Evolutionary conservation across 2,329 filamentous ascomycete species (phyloP).

Genomic region (Xylariaceae sp.): DNA sequence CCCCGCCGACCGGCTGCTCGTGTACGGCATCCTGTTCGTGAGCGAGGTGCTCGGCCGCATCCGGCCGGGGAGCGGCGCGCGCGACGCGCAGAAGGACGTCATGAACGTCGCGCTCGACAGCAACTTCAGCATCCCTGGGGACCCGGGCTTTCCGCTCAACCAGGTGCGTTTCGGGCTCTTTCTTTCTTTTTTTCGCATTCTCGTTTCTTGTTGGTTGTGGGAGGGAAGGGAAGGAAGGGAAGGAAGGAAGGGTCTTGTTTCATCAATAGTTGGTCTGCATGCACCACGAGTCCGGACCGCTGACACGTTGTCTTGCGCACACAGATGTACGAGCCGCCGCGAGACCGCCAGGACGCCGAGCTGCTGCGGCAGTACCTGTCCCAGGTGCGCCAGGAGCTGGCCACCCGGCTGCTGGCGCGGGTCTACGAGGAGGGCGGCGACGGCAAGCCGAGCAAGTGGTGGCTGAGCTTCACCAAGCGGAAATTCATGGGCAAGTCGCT

Average conservation of each 20-base stretch:
- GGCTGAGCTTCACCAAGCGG: conserved; percentile 97
- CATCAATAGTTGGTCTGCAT: too few species aligned
- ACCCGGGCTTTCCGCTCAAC: conserved; percentile 87
- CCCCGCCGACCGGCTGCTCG: conserved; percentile 83
- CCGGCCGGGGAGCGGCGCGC: conserved; percentile 60
- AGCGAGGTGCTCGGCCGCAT: conserved; percentile 87
- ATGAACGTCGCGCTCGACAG: conserved; percentile 85
- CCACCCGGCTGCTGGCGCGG: conserved; percentile 70
- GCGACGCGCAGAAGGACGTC: conserved; percentile 62
- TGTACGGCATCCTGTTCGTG: conserved; percentile 94
- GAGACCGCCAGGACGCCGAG: conserved; percentile 83
- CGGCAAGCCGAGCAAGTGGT: conserved; percentile 76
- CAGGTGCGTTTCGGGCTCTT: conserved; percentile 46
- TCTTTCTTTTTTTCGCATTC: not conserved
- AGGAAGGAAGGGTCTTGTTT: too few species aligned
- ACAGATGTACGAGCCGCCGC: conserved; percentile 83
- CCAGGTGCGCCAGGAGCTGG: conserved; percentile 90
- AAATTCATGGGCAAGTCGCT: conserved; percentile 98
- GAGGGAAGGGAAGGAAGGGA: too few species aligned
- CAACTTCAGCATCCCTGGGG: conserved; percentile 90
- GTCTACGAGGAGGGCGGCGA: conserved; percentile 74
- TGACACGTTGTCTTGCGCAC: too few species aligned
- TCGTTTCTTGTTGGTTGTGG: too few species aligned
- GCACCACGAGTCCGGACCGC: too few species aligned
- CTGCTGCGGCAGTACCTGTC: conserved; percentile 80